Percentiles rank a stretch among this genome's conserved stretches.
Evolutionary conservation across 2,329 filamentous ascomycete species (phyloP).

Genomic region (Neofusicoccum kwambonambiense): DNA sequence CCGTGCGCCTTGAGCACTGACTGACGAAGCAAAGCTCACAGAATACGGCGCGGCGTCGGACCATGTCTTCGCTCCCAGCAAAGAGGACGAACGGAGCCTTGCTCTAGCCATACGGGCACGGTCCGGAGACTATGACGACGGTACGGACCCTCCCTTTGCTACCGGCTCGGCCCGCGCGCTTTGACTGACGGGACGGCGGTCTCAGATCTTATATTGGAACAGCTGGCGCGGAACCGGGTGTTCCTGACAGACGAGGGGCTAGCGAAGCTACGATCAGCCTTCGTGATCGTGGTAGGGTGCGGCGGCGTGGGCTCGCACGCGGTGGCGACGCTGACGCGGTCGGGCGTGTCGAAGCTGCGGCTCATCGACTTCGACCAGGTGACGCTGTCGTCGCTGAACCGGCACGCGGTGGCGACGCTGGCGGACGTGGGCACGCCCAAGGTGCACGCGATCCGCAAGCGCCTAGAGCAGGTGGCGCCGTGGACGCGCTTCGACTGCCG

Average conservation of each 20-base stretch:
- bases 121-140: conserved; percentile 64
- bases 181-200: conserved; percentile 10
- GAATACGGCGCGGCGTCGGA: conserved; percentile 57
- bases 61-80: conserved; percentile 35
- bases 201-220: conserved; percentile 85
- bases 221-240: conserved; percentile 87
- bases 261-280: conserved; percentile 72
- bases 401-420: conserved; percentile 92
- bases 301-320: conserved; percentile 95
- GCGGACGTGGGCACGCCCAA: conserved; percentile 93
- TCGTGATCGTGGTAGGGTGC: conserved; percentile 86
- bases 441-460: conserved; percentile 76
- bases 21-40: conserved; percentile 53
- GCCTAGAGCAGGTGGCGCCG: conserved; percentile 82
- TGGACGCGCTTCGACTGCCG: conserved; percentile 89
- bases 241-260: conserved; percentile 85
- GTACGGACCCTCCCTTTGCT: conserved; percentile 31
- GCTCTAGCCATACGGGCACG: conserved; percentile 60
- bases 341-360: conserved; percentile 82
- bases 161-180: neutral
- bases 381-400: conserved; percentile 86
- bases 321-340: conserved; percentile 78
- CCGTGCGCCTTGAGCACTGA: conserved; percentile 1
- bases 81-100: conserved; percentile 59
- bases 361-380: conserved; percentile 98